A percentile compares a stretch with the other conserved stretches of the same genome.
Evolutionary conservation across 1,139 yeast genomes (phyloP).

Genomic region (Geotrichum phurueaensis): DNA sequence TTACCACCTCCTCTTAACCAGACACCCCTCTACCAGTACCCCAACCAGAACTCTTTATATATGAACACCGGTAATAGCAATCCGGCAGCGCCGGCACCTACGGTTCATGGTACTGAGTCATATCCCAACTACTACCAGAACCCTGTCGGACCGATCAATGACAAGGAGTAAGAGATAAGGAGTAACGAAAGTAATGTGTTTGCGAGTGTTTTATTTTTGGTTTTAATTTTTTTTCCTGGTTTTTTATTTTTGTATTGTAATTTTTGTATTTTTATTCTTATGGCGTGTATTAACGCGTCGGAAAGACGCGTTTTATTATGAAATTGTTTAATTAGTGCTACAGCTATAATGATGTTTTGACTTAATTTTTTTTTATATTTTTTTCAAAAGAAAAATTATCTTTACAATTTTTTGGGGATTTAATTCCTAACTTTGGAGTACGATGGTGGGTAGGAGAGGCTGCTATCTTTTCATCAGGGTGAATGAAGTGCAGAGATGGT

Average conservation of each 20-base stretch:
- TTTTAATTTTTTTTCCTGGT: too few relatives aligned
- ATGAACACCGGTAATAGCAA: background rate
- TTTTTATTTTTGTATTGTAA: background rate
- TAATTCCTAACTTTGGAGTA: too few relatives aligned
- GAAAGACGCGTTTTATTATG: background rate
- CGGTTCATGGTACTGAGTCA: slow-evolving; percentile 12
- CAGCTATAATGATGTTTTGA: background rate
- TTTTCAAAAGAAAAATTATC: too few relatives aligned
- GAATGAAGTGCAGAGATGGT: too few relatives aligned
- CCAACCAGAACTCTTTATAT: slow-evolving; percentile 2
- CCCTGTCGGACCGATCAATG: background rate
- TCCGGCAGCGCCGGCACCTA: slow-evolving; percentile 19
- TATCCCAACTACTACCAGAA: background rate
- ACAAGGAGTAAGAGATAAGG: background rate
- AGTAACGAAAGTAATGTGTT: background rate
- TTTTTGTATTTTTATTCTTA: background rate
- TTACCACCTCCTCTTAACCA: background rate
- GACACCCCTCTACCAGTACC: background rate
- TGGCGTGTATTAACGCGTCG: background rate
- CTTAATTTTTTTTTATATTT: background rate
- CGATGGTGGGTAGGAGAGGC: too few relatives aligned
- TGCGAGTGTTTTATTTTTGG: background rate
- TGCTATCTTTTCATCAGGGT: too few relatives aligned
- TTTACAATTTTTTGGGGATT: too few relatives aligned
- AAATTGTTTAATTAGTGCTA: background rate